A percentile compares a stretch with the other conserved stretches of the same genome.
Conservation (phyloP, 202 grass and related monocot genomes). For the Elaeis oleifera region DNA sequence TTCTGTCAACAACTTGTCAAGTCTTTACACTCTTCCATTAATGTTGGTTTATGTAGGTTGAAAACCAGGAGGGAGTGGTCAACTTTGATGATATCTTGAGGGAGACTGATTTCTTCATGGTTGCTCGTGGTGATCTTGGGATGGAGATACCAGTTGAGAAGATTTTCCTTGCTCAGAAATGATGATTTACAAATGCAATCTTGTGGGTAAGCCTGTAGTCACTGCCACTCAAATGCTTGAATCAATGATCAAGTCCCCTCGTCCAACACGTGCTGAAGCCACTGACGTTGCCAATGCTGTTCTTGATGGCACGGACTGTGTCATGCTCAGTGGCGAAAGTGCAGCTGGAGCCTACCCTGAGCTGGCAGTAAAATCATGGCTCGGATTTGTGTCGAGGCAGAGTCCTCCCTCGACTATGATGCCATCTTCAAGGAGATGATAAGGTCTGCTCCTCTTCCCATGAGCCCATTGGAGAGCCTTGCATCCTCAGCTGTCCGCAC, state of each 20-base stretch:
- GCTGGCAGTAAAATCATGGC: conserved; percentile 10
- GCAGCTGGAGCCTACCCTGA: conserved; percentile 16
- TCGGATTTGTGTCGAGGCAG: conserved; percentile 10
- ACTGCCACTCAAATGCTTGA: conserved; percentile 19
- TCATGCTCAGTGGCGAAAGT: conserved; percentile 20
- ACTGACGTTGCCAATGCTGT: conserved; percentile 15
- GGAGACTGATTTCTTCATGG: conserved; percentile 21
- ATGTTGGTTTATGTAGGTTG: conserved; percentile 1
- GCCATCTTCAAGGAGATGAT: conserved; percentile 13
- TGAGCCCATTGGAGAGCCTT: conserved; percentile 14
- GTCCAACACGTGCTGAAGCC: conserved; percentile 11
- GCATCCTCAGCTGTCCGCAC: conserved; percentile 7
- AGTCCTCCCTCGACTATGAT: conserved; percentile 8
- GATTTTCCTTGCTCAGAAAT: conserved; percentile 15
- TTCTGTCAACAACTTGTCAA: no score
- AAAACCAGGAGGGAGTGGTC: conserved; percentile 13
- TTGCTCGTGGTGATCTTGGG: conserved; percentile 20
- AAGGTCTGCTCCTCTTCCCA: conserved; percentile 4
- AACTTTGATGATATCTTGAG: conserved; percentile 16
- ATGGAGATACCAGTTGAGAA: conserved; percentile 21
- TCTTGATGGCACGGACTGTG: conserved; percentile 15
- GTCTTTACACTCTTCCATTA: no score
- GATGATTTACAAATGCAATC: conserved; percentile 25
- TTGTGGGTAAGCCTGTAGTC: conserved; percentile 6
- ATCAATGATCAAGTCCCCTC: conserved; percentile 19